Evolutionary conservation across 2,329 filamentous ascomycete genomes (phyloP), one percentile per base, ranked within the genome.

Genomic region (Setomelanomma holmii): DNA sequence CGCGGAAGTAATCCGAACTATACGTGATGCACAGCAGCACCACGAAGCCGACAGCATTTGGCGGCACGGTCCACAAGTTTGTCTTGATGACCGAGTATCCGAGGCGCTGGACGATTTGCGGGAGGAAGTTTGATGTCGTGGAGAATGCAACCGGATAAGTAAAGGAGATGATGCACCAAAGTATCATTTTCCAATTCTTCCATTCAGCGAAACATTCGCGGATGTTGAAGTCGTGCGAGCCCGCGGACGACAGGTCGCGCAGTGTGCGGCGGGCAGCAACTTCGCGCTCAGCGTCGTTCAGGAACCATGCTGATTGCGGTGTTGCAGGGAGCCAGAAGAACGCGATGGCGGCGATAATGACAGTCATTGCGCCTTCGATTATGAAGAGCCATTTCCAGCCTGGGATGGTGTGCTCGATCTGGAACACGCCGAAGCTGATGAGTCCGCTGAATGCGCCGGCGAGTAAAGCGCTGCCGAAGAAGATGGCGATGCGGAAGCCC

Each of bases 101-200:
- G 0, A 82, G 67, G 0, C 78, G 72, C 45, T 73, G 62, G 6
- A 82, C 74, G 41, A 82, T 79, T 38, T 80, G 68, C 0, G 79
- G 79, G 12, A 82, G 75, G 63, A 82, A 82, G 49, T 80, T 80
- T 49, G 75, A 74, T 2, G 74, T 71, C 0, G 71, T 79, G 17
- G 76, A 66, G 57, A 80, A 82, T 0, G 79, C 79, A 1, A 82
- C 78, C 0, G 79, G 77, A 49, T 81, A 82, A 0, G 78, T 80
- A 58, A 81, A 78, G 4, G 73, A 68, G 47, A 81, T 79, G 30
- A 80, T 59, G 49, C 74, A 77, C 77, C 78, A 80, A 0, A 77
- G 60, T 1, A 73, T 63, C 42, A 82, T 78, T 49, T 77, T 74
- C 72, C 71, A 74, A 16, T 68, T 69, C 34, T 66, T 73, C 78